Percentiles rank a stretch among this genome's conserved stretches.
These are phyloP conservation scores for Xylaria sp. DNA, from an alignment of 2,329 filamentous ascomycete genomes.

Conservation along the genomic window DNA sequence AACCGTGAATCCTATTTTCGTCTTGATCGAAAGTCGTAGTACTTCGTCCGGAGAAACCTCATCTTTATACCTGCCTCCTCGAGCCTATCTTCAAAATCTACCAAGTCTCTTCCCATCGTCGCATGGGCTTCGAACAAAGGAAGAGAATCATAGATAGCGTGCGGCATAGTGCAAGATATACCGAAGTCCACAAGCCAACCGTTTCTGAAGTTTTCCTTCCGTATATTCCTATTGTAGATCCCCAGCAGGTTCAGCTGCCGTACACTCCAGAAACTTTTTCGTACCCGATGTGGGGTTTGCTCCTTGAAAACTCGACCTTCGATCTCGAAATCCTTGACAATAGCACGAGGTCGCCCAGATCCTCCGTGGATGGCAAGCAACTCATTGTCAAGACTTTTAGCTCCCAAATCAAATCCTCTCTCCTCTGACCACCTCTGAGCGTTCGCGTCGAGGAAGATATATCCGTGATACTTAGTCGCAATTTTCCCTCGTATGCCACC, in stretches of 20 bases:
- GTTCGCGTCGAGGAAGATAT: background rate
- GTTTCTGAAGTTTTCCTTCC: slow-evolving; percentile 8
- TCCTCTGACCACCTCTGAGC: slow-evolving; percentile 1
- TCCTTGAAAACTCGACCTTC: background rate
- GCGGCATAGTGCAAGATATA: slow-evolving; percentile 1
- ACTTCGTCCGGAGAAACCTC: background rate
- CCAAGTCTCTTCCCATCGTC: background rate
- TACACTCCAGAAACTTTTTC: background rate
- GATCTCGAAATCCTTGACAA: slow-evolving; percentile 15
- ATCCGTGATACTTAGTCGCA: slow-evolving; percentile 4
- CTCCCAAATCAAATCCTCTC: slow-evolving; percentile 5
- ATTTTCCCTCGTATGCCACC: background rate
- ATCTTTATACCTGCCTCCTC: slow-evolving; percentile 2
- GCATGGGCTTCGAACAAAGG: background rate
- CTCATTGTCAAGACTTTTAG: background rate
- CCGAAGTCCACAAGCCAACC: slow-evolving; percentile 16
- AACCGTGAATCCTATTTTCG: background rate
- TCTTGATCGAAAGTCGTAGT: slow-evolving; percentile 1
- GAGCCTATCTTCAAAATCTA: slow-evolving; percentile 1
- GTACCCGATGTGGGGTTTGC: slow-evolving; percentile 6
- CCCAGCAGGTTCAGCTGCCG: background rate
- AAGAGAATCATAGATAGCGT: slow-evolving; percentile 1
- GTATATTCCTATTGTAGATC: slow-evolving; percentile 7
- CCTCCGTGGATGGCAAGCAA: background rate
- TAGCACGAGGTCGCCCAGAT: slow-evolving; percentile 4